Evolutionary conservation across 2,329 filamentous ascomycete genomes (phyloP).

Genomic region (Aspergillus latus): DNA sequence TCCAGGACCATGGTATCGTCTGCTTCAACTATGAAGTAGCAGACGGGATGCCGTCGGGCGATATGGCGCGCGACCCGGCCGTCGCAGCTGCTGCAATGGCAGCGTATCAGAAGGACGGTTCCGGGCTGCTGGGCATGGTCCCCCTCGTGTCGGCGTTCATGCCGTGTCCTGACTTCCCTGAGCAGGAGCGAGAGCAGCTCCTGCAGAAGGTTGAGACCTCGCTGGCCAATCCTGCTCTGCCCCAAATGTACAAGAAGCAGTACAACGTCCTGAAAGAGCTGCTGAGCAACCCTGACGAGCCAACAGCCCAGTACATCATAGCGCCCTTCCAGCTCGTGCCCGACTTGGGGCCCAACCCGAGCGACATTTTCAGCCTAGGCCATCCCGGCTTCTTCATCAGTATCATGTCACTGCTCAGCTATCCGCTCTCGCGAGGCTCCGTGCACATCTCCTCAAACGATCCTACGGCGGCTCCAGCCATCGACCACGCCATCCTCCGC

Average conservation of each 20-base stretch:
- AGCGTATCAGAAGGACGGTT: constrained; percentile 26
- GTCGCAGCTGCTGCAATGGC: constrained; percentile 23
- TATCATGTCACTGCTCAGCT: constrained; percentile 26
- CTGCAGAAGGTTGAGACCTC: constrained; percentile 4
- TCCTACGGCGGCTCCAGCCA: constrained; percentile 32
- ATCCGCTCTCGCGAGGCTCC: constrained; percentile 33
- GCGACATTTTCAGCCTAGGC: constrained; percentile 16
- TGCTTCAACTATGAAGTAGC: constrained; percentile 24
- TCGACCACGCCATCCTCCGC: constrained; percentile 47
- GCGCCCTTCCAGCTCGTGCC: constrained; percentile 23
- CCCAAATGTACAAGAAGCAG: background rate
- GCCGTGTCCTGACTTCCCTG: constrained; percentile 16
- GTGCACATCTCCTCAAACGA: constrained; percentile 44
- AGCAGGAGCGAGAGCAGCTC: constrained; percentile 8
- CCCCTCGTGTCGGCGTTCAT: constrained; percentile 24
- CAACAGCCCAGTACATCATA: constrained; percentile 23
- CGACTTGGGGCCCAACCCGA: constrained; percentile 8
- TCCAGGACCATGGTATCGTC: constrained; percentile 49
- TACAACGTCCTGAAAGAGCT: constrained; percentile 11
- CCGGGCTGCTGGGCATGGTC: constrained; percentile 27
- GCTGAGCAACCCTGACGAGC: constrained; percentile 17
- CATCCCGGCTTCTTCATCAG: constrained; percentile 22
- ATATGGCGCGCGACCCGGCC: constrained; percentile 23
- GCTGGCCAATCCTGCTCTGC: background rate
- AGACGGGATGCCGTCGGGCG: constrained; percentile 26